These are phyloP conservation scores for Mesembryanthemum crystallinum DNA, from an alignment of 148 eudicot species.

Conservation along the genomic window DNA sequence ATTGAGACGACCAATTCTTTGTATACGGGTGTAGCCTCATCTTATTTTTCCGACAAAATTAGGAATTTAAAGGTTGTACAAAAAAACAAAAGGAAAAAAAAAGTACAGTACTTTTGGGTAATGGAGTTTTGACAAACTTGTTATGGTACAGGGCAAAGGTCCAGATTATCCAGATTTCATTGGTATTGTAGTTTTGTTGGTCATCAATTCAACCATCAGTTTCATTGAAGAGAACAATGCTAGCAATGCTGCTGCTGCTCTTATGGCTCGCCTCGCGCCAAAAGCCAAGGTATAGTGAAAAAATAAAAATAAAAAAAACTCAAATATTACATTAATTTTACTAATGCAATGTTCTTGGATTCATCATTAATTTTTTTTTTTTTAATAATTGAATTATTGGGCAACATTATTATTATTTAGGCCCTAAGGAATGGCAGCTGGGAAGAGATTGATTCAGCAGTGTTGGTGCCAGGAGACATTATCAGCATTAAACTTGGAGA, in stretches of 20 bases:
- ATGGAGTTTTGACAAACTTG: neutral
- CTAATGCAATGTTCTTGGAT: neutral
- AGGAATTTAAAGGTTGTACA: no score
- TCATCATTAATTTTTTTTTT: neutral
- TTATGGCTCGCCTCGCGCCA: constrained; percentile 56
- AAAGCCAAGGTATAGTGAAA: constrained; percentile 52
- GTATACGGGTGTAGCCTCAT: no score
- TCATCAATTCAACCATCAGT: constrained; percentile 45
- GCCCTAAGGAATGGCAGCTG: constrained; percentile 62
- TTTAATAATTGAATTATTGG: neutral
- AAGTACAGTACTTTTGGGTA: no score
- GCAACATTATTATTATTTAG: constrained; percentile 20
- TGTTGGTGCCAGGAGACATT: constrained; percentile 74
- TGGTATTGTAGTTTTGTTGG: constrained; percentile 51
- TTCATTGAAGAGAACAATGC: constrained; percentile 51
- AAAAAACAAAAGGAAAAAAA: no score
- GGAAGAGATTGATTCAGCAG: constrained; percentile 61
- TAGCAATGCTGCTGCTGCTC: constrained; percentile 51
- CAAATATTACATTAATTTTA: neutral
- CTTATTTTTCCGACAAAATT: no score
- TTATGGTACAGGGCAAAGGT: constrained; percentile 27
- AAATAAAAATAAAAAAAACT: neutral
- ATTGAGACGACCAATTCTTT: no score
- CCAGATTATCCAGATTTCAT: constrained; percentile 51
- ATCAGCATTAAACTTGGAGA: constrained; percentile 73